phyloP scores from a whole-genome alignment of 1,284 basidiomycete species.

The Wallemia hederae region DNA sequence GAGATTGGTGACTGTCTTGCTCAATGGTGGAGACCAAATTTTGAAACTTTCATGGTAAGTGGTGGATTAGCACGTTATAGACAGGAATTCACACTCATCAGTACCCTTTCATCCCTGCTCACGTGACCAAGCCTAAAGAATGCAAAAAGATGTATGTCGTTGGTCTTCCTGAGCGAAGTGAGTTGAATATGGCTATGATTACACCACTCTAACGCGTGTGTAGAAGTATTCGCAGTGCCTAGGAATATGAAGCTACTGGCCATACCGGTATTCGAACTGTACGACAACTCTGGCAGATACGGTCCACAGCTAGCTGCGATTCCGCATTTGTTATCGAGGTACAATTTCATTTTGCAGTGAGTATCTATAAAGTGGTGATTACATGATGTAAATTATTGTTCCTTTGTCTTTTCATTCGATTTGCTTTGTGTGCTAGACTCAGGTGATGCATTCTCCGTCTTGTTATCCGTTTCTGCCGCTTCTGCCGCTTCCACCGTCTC shows the following conservation, averaged over 20 bases:
- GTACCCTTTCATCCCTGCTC: conserved; percentile 92
- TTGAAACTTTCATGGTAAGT: conserved; percentile 80
- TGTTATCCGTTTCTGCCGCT: neutral
- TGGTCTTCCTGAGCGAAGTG: conserved; percentile 76
- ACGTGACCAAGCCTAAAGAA: conserved; percentile 91
- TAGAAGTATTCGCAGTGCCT: conserved; percentile 81
- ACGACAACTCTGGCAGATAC: conserved; percentile 76
- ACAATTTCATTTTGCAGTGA: conserved; percentile 27
- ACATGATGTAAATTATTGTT: neutral
- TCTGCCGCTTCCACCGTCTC: neutral
- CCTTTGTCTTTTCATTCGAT: neutral
- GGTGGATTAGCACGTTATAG: neutral
- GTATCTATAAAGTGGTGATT: neutral
- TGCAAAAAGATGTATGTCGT: conserved; percentile 89
- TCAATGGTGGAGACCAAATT: conserved; percentile 92
- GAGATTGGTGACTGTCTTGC: conserved; percentile 78
- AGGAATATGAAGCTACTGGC: conserved; percentile 96
- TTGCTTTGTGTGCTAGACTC: neutral
- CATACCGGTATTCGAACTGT: conserved; percentile 82
- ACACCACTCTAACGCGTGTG: conserved; percentile 1
- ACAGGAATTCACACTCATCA: conserved; percentile 14
- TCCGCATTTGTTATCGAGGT: conserved; percentile 50
- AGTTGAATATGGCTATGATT: conserved; percentile 14
- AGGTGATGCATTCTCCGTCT: neutral
- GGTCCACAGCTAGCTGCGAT: conserved; percentile 81